Base-by-base conservation (phyloP, 495 filamentous ascomycete genomes). In the Pyrenula massariospora region DNA sequence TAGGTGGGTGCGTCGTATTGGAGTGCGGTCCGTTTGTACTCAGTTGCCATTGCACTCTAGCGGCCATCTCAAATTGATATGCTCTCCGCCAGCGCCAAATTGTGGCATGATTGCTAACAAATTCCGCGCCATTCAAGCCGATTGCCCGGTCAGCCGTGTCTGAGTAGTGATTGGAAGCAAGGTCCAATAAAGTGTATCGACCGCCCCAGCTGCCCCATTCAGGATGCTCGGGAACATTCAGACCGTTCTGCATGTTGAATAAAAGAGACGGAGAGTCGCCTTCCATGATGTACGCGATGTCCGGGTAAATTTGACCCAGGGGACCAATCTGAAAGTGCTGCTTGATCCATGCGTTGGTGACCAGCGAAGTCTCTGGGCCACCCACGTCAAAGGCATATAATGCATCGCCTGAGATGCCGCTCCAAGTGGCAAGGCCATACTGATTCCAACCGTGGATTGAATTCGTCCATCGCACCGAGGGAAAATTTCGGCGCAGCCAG, bases 1-100 rank as follows among this genome's bases (percentile, higher is more conserved):
- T 65, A 10, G 75, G 75, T 23, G 67, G 67, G 56, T 79, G 74
- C 31, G 31, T 42, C 8, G 31, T 42, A 52, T 73, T 75, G 8
- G 65, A 68, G 10, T 58, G 58, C 22, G 51, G 54, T 22, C 65
- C 55, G 50, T 69, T 58, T 2, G 59, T 20, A 2, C 63, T 58
- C 0, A 77, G 56, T 2, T 70, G 70, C 76, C 75, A 79, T 61
- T 75, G 68, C 51, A 79, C 76, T 1, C 76, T 63, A 10, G 75
- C 75, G 0, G 74, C 74, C 49, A 79, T 75, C 57, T 79, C 75
- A 54, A 71, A 72, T 60, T 78, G 73, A 56, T 69, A 76, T 0
- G 72, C 73, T 55, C 70, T 64, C 12, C 74, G 55, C 76, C 74
- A 79, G 15, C 76, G 63, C 75, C 75, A 79, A 54, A 77, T 73